phyloP scores from a whole-genome alignment of 768 basidiomycete genomes.

The Leccinellum luteum region DNA sequence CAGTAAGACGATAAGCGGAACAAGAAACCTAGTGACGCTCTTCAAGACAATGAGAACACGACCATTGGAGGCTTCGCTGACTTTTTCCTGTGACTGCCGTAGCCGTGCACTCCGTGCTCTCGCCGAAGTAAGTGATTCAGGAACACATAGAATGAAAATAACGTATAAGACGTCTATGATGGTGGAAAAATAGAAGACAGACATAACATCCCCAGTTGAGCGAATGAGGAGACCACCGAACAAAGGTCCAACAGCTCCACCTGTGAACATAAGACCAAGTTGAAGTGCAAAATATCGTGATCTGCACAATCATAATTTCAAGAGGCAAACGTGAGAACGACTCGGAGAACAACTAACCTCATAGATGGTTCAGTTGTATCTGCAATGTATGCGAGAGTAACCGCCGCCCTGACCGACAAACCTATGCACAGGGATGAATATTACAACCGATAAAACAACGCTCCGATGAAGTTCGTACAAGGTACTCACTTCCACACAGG shows the following conservation, averaged over 20 bases:
- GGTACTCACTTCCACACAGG: conserved; percentile 59
- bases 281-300: conserved; percentile 63
- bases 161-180: conserved; percentile 49
- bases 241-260: conserved; percentile 77
- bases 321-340: background rate
- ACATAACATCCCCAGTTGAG: conserved; percentile 49
- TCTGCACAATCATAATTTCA: conserved; percentile 33
- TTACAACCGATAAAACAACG: background rate
- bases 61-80: background rate
- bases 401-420: conserved; percentile 45
- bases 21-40: conserved; percentile 59
- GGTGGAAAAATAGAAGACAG: conserved; percentile 70
- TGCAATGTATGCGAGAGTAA: conserved; percentile 63
- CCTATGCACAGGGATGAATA: conserved; percentile 37
- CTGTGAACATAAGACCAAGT: conserved; percentile 66
- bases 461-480: background rate
- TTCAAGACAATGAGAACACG: conserved; percentile 27
- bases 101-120: conserved; percentile 36
- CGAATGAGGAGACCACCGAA: conserved; percentile 66
- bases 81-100: conserved; percentile 15
- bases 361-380: conserved; percentile 57
- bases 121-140: conserved; percentile 67
- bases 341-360: conserved; percentile 40
- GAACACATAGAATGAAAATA: conserved; percentile 55
- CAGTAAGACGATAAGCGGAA: conserved; percentile 64